Base-by-base conservation (phyloP, 176 grass and related monocot species). In the Thalia dealbata region DNA sequence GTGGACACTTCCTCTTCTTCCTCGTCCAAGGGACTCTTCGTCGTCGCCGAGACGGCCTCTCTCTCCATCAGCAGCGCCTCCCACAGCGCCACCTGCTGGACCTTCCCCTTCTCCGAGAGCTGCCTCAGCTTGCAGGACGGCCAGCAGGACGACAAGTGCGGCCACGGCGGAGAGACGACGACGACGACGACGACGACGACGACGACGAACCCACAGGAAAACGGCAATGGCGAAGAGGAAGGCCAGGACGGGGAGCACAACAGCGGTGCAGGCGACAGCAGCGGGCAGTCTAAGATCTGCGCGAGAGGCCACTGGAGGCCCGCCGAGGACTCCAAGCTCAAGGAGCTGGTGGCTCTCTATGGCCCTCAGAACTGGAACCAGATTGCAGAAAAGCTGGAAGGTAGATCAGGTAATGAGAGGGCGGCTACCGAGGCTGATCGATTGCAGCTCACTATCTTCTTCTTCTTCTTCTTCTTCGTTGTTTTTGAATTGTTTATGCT, bases 311-410 rank as follows among this genome's bases (percentile, higher is more conserved):
- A 72, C 70, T 72, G 70, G 70, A 52, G 70, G 25, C 70, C 70
- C 10, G 70, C 70, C 11, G 70, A 72, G 43, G 70, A 72, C 27
- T 29, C 70, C 48, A 72, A 72, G 48, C 70, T 72, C 50, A 72
- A 72, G 15, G 70, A 72, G 50, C 46, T 72, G 25, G 70, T 72
- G 43, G 70, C 46, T 13, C 45, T 72, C 70, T 72, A 55, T 21
- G 70, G 70, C 50, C 70, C 70, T 16, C 70, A 72, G 70, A 72
- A 72, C 26, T 72, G 50, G 70, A 72, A 55, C 50, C 70, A 27
- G 10, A 72, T 72, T 21, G 70, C 70, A 12, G 70, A 72, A 23
- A 24, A 72, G 50, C 50, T 72, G 50, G 50, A 72, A n/a, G 70
- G 70, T 15, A 52, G 70, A 72, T 72, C 70, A 72, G 70, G 70